Base-by-base conservation (phyloP, 2,329 filamentous ascomycete species). In the Leptodontidium sp. region DNA sequence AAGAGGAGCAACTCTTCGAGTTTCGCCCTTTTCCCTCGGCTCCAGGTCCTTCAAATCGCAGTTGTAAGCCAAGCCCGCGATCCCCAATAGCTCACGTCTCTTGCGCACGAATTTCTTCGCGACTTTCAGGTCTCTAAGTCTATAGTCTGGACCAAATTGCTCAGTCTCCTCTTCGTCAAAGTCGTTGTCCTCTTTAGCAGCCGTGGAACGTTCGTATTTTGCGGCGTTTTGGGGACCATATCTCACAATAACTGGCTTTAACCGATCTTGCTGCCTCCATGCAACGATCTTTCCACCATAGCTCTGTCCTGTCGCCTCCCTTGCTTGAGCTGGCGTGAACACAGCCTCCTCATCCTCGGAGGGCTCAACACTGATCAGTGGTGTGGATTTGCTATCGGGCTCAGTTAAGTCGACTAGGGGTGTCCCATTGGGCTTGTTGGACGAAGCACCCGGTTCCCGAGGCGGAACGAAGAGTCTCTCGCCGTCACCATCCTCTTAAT, bases 241-340 rank as follows among this genome's bases (percentile, higher is more conserved):
- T 57, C 32, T 57, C 32, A 57, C 15, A 57, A 57, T 57, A 32
- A 57, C 32, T 57, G 15, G 53, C 53, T 57, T 57, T 57, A 29
- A 57, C 32, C 17, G 17, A 57, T 38, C 53, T 57, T 57, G 17
- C 14, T 57, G 14, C 17, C 29, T 57, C 17, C 15, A 57, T 21
- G 32, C 15, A 57, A 57, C 15, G 5, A 57, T 21, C 21, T 57
- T 40, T 38, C 17, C 17, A 57, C 17, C 15, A 57, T 57, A 4
- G 32, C 53, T 57, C 17, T 57, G 53, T 57, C 53, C 53, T 38
- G 15, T 57, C 17, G 53, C 53, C 53, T 57, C 32, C 7, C 32
- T 57, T 38, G 32, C 53, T 57, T 57, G 32, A 57, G 53, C 53
- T 57, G 53, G 53, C 17, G 53, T 57, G 6, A 57, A 57, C 12